These are phyloP conservation scores for Lichtheimia corymbifera DNA, from an alignment of 371 early-diverging fungal genomes.

Conservation along the genomic window DNA sequence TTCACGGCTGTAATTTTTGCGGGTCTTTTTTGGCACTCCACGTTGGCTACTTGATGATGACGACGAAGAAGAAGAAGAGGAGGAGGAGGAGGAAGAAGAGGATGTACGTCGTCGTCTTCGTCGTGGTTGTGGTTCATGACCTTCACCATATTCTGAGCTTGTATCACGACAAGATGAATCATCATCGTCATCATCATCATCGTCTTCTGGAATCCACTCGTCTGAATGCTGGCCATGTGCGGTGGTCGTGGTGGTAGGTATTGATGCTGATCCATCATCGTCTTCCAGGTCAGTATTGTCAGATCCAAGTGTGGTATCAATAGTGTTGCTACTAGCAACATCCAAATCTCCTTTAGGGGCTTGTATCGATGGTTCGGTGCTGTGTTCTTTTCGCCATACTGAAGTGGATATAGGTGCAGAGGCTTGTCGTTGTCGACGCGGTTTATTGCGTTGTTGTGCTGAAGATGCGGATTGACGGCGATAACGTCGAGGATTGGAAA, in stretches of 20 bases:
- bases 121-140: not conserved
- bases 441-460: not conserved
- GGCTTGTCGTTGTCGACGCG: slow-evolving; percentile 1
- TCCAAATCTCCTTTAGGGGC: not conserved
- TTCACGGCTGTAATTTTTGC: slow-evolving; percentile 36
- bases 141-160: not conserved
- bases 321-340: not conserved
- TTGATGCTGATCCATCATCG: not conserved
- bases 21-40: slow-evolving; percentile 19
- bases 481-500: not conserved
- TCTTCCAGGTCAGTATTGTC: not conserved
- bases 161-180: not conserved
- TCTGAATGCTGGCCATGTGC: not conserved
- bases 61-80: not conserved
- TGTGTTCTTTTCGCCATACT: too few species aligned
- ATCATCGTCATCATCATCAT: too few species aligned
- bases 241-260: not conserved
- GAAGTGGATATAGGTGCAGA: not conserved
- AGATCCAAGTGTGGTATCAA: not conserved
- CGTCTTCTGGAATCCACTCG: too few species aligned
- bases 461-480: slow-evolving; percentile 1
- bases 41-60: not conserved
- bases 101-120: not conserved
- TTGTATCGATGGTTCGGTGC: too few species aligned
- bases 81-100: not conserved